A percentile compares a stretch with the other conserved stretches of the same genome.
Conservation (phyloP, 2,329 filamentous ascomycete genomes). For the Dactylonectria estremocensis region DNA sequence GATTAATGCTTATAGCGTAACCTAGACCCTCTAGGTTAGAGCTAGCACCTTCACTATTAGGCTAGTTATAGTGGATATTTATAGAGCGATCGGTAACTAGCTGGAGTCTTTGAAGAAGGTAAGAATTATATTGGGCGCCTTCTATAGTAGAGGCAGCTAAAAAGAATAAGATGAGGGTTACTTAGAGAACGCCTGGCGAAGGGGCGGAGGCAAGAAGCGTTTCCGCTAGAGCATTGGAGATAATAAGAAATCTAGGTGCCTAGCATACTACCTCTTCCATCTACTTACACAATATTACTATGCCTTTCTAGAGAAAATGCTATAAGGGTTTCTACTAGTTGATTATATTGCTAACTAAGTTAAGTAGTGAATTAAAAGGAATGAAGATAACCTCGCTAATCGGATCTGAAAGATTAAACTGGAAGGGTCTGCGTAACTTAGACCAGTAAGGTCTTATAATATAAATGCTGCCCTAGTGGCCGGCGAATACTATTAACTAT, state of each 20-base stretch:
- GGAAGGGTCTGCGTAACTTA: background rate
- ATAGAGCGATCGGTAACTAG: background rate
- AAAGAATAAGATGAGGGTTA: background rate
- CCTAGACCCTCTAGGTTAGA: background rate
- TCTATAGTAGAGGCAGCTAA: background rate
- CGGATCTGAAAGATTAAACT: background rate
- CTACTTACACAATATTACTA: background rate
- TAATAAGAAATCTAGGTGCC: too few species aligned
- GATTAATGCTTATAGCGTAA: background rate
- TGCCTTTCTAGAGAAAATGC: background rate
- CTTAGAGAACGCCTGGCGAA: background rate
- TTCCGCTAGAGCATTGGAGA: background rate
- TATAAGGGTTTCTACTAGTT: too few species aligned
- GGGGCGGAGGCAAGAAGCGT: background rate
- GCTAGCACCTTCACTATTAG: background rate
- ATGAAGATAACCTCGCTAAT: background rate
- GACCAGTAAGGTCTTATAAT: background rate
- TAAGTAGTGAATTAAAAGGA: background rate
- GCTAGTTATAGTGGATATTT: background rate
- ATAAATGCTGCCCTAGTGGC: background rate
- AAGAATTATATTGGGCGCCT: background rate
- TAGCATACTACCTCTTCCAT: background rate
- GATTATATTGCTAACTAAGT: too few species aligned
- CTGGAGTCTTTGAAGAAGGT: background rate
- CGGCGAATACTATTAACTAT: background rate